These are phyloP conservation scores for Fusarium stilboides DNA, from an alignment of 2,329 filamentous ascomycete genomes.

Conservation along the genomic window DNA sequence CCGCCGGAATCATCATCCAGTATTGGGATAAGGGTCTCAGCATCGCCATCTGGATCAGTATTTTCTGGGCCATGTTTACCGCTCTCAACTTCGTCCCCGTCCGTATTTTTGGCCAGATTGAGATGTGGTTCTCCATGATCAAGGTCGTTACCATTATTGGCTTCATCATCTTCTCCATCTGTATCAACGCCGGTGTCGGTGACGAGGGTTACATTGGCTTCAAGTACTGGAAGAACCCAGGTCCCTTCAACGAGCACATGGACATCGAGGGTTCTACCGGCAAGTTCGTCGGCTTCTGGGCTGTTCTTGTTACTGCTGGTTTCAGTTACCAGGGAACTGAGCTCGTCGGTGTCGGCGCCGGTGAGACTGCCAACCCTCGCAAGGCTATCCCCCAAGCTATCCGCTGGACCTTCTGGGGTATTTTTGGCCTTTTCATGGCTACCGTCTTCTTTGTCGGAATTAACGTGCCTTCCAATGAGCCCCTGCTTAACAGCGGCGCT, in stretches of 20 bases:
- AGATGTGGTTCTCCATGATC: conserved; percentile 84
- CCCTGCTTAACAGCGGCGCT: conserved; percentile 64
- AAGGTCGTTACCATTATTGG: conserved; percentile 83
- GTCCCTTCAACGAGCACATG: conserved; percentile 76
- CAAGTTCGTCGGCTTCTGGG: conserved; percentile 79
- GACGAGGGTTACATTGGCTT: conserved; percentile 81
- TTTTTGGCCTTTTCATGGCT: conserved; percentile 77
- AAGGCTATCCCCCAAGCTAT: conserved; percentile 82
- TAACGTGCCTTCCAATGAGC: conserved; percentile 75
- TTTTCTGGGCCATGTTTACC: conserved; percentile 81
- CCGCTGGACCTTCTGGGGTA: conserved; percentile 81
- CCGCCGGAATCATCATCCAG: conserved; percentile 81
- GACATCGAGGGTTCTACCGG: conserved; percentile 66
- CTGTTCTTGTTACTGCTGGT: conserved; percentile 77
- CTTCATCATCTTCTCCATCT: conserved; percentile 83
- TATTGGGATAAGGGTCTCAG: conserved; percentile 77
- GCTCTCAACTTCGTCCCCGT: conserved; percentile 80
- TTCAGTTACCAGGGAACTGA: conserved; percentile 82
- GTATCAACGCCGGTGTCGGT: conserved; percentile 80
- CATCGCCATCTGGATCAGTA: conserved; percentile 79
- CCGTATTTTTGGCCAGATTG: conserved; percentile 80
- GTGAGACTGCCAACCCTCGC: conserved; percentile 80
- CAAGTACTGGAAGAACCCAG: conserved; percentile 77
- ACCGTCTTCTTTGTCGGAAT: conserved; percentile 81
- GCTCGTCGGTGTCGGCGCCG: conserved; percentile 83